A percentile compares a stretch with the other conserved stretches of the same genome.
Conservation (phyloP, 371 early-diverging fungal species). For the Basidiobolus meristosporus region DNA sequence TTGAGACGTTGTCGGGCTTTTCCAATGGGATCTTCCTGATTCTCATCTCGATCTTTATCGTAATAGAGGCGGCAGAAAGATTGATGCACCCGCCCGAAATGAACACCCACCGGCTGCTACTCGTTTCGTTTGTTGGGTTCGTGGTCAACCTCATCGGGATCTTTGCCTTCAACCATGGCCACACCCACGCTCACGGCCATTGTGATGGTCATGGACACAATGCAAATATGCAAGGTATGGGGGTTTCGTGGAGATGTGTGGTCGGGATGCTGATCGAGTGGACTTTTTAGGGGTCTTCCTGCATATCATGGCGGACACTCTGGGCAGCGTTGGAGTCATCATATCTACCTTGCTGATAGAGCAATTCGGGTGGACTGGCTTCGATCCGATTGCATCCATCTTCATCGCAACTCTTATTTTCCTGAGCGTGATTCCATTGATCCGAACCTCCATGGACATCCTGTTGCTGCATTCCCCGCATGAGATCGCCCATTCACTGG, state of each 20-base stretch:
- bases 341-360: slow-evolving; percentile 80
- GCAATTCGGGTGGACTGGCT: slow-evolving; percentile 82
- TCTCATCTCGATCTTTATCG: slow-evolving; percentile 70
- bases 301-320: slow-evolving; percentile 87
- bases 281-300: slow-evolving; percentile 62
- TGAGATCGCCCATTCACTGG: too few species aligned
- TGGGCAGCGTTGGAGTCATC: slow-evolving; percentile 91
- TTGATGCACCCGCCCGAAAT: slow-evolving; percentile 71
- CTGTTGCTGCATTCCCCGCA: too few species aligned
- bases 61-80: slow-evolving; percentile 77
- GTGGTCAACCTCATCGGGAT: slow-evolving; percentile 85
- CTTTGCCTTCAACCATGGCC: slow-evolving; percentile 76
- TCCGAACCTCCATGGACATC: slow-evolving; percentile 11
- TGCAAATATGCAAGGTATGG: too few species aligned
- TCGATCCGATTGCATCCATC: slow-evolving; percentile 89
- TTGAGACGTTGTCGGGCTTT: slow-evolving; percentile 83
- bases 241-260: too few species aligned
- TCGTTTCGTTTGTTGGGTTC: slow-evolving; percentile 78
- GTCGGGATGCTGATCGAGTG: too few species aligned
- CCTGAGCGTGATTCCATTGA: slow-evolving; percentile 65
- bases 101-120: slow-evolving; percentile 61
- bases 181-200: slow-evolving; percentile 40
- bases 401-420: slow-evolving; percentile 79
- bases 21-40: slow-evolving; percentile 79
- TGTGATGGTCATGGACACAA: slow-evolving; percentile 25